Conservation (phyloP, 139 green algal genomes). For the Microglena sp. region DNA sequence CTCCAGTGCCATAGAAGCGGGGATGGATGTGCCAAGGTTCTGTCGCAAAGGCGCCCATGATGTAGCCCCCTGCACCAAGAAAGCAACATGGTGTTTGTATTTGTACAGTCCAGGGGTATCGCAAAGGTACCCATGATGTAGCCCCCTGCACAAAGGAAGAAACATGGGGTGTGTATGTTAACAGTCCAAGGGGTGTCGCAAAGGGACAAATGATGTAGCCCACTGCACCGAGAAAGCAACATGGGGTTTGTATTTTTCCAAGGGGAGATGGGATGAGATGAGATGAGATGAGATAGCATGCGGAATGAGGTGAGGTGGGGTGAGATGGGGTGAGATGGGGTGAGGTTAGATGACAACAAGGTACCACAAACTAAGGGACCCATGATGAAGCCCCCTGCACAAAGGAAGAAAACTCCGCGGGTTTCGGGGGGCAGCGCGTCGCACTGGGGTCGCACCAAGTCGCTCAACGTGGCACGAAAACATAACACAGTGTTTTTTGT, state of each 20-base stretch:
- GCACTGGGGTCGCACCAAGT: no score
- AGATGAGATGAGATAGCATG: background rate
- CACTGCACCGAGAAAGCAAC: background rate
- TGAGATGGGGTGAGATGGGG: background rate
- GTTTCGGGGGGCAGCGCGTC: no score
- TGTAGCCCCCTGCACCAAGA: constrained; percentile 17
- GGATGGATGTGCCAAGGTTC: constrained; percentile 50
- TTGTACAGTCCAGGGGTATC: constrained; percentile 1
- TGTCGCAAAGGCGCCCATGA: constrained; percentile 61
- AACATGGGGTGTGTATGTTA: background rate
- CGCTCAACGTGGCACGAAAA: no score
- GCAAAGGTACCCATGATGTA: constrained; percentile 62
- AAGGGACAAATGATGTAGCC: constrained; percentile 63
- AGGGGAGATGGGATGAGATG: no score
- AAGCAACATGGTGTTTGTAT: background rate
- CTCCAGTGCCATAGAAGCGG: constrained; percentile 70
- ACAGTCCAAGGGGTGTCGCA: constrained; percentile 11
- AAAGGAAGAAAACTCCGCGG: no score
- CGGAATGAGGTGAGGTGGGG: background rate
- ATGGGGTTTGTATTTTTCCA: no score
- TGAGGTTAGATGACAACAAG: no score
- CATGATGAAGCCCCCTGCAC: no score
- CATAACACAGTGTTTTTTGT: no score
- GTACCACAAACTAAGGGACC: no score
- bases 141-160: constrained; percentile 9